Percentiles rank a stretch among this genome's conserved stretches.
These are phyloP conservation scores for Lathyrus oleraceus DNA, from an alignment of 306 rosid species.

Conservation along the genomic window DNA sequence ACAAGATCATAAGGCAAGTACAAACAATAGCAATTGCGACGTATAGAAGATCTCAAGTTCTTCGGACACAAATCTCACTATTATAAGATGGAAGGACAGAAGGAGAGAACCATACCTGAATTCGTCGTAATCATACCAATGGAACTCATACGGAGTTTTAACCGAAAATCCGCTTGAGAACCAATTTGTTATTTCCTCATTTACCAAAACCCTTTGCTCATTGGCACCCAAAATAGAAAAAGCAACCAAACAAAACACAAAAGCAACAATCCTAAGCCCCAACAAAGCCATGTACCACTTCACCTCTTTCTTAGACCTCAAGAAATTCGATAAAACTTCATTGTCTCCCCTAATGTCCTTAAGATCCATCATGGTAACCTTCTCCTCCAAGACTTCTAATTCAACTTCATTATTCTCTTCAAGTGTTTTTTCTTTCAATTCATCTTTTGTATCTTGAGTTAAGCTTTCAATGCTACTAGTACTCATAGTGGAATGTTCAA, in stretches of 20 bases:
- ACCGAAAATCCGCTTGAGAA: neutral
- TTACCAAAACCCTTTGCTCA: constrained; percentile 27
- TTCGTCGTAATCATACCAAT: constrained; percentile 42
- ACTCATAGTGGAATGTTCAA: constrained; percentile 9
- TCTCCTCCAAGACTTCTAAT: neutral
- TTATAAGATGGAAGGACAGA: neutral
- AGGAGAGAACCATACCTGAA: constrained; percentile 51
- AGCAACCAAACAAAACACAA: constrained; percentile 58
- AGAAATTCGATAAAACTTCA: constrained; percentile 27
- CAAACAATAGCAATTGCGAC: neutral
- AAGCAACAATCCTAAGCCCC: constrained; percentile 54
- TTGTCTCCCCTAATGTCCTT: constrained; percentile 3
- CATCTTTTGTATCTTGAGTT: constrained; percentile 7
- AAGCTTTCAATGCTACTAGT: constrained; percentile 5
- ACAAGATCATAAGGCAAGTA: neutral
- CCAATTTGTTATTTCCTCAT: neutral
- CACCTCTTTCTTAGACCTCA: constrained; percentile 43
- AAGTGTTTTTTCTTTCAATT: neutral
- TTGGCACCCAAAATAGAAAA: constrained; percentile 69
- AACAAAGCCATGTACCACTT: constrained; percentile 49
- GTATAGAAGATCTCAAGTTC: neutral
- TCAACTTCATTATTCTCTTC: constrained; percentile 7
- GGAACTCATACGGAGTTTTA: constrained; percentile 35
- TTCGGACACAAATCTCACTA: neutral
- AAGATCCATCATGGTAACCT: constrained; percentile 22